Percentiles rank a stretch among this genome's conserved stretches.
phyloP scores from a whole-genome alignment of 202 grass and related monocot species.

The Zoysia matrella region DNA sequence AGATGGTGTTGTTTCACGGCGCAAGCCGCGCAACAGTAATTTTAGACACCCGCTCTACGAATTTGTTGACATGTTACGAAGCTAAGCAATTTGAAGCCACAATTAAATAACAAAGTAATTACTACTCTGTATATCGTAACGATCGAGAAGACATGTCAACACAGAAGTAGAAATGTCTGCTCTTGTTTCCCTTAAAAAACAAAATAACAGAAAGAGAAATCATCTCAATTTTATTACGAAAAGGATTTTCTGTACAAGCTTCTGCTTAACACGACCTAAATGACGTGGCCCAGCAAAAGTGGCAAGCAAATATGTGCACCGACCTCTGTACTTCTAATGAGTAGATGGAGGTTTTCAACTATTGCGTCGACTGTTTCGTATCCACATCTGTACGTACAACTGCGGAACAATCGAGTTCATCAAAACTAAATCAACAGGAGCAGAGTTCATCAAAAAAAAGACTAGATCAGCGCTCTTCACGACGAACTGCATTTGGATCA shows the following conservation, averaged over 20 bases:
- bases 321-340: constrained; percentile 32
- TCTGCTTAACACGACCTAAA: constrained; percentile 18
- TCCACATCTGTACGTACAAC: constrained; percentile 11
- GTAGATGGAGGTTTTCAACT: neutral
- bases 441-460: neutral
- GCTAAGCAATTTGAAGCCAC: too few species aligned
- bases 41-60: too few species aligned
- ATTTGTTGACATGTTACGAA: too few species aligned
- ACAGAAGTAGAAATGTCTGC: neutral
- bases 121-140: neutral
- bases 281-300: constrained; percentile 17
- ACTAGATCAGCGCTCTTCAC: constrained; percentile 73
- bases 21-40: too few species aligned
- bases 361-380: neutral
- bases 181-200: constrained; percentile 36
- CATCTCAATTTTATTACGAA: neutral
- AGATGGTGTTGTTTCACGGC: too few species aligned
- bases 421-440: neutral
- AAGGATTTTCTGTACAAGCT: constrained; percentile 29
- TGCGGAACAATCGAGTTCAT: neutral
- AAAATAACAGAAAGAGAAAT: neutral
- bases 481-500: constrained; percentile 65
- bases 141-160: neutral
- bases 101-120: too few species aligned
- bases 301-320: constrained; percentile 26